A percentile compares a stretch with the other conserved stretches of the same genome.
Evolutionary conservation across 352 stramenopile species (phyloP).

Genomic region (Pythium periplocum): DNA sequence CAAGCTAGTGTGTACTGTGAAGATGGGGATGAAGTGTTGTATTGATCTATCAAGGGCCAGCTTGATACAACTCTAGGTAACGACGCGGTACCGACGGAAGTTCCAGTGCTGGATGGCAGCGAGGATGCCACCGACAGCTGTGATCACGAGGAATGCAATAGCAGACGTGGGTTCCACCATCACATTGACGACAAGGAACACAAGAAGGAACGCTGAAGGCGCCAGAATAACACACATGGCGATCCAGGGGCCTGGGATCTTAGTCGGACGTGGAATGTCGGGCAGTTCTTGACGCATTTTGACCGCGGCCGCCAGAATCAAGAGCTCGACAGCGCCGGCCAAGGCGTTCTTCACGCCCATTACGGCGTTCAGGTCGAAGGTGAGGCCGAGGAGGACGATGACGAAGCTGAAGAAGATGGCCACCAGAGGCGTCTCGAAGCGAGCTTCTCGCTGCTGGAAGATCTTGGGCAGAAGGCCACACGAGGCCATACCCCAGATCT

Average conservation of each 20-base stretch:
- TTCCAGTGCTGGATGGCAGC: constrained; percentile 3
- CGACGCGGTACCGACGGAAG: neutral
- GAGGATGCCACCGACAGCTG: neutral
- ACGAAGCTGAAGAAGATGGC: constrained; percentile 24
- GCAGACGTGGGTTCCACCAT: neutral
- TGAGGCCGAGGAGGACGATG: constrained; percentile 18
- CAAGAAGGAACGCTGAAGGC: neutral
- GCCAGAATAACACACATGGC: neutral
- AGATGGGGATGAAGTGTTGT: neutral
- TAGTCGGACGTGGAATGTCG: constrained; percentile 48
- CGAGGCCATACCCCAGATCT: constrained; percentile 57
- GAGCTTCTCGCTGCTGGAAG: constrained; percentile 42
- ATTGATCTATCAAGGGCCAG: neutral
- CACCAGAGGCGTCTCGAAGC: constrained; percentile 21
- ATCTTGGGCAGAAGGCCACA: constrained; percentile 61
- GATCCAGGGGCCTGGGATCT: constrained; percentile 12
- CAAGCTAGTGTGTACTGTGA: no score
- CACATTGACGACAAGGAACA: constrained; percentile 3
- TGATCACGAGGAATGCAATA: neutral
- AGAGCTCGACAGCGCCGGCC: constrained; percentile 58
- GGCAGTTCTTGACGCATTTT: constrained; percentile 53
- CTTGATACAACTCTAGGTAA: neutral
- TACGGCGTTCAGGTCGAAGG: constrained; percentile 38
- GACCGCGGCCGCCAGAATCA: constrained; percentile 76
- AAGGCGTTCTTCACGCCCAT: constrained; percentile 80